Evolutionary conservation across 176 grass and related monocot species (phyloP).

Genomic region (Tillandsia fasciculata): DNA sequence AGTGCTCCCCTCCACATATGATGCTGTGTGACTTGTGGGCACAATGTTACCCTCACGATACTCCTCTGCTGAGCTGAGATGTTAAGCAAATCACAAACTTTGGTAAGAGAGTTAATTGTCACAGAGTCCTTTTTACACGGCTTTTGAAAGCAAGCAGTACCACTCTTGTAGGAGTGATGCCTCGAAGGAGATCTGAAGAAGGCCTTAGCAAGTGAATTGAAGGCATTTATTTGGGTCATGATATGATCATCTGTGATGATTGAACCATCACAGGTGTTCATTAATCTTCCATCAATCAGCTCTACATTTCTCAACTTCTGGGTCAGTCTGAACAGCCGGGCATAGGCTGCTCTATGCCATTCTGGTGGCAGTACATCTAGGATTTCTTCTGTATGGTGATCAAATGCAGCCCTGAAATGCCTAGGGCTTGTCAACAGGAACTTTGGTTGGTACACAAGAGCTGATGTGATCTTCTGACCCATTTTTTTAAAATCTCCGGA

Average conservation of each 20-base stretch:
- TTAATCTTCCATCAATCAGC: constrained; percentile 22
- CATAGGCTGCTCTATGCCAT: constrained; percentile 60
- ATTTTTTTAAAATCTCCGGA: background rate
- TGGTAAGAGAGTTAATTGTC: constrained; percentile 44
- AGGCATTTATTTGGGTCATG: constrained; percentile 29
- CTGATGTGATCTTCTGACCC: constrained; percentile 3
- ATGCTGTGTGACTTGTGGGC: constrained; percentile 78
- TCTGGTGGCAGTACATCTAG: constrained; percentile 21
- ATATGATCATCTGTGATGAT: constrained; percentile 23
- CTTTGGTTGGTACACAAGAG: constrained; percentile 14
- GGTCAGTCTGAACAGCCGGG: constrained; percentile 50
- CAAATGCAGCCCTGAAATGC: constrained; percentile 18
- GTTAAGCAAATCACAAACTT: constrained; percentile 52
- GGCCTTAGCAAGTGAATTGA: constrained; percentile 41
- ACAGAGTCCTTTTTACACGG: constrained; percentile 15
- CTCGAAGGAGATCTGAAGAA: constrained; percentile 19
- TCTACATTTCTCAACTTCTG: constrained; percentile 30
- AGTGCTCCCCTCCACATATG: constrained; percentile 66
- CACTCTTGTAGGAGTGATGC: background rate
- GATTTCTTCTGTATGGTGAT: constrained; percentile 17
- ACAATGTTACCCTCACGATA: constrained; percentile 50
- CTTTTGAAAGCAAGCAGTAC: constrained; percentile 10
- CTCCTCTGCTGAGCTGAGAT: constrained; percentile 62
- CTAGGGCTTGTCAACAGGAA: constrained; percentile 8
- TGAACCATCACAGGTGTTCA: constrained; percentile 14